Evolutionary conservation across 139 green algal genomes (phyloP).

Genomic region (Coccomyxa sp.): DNA sequence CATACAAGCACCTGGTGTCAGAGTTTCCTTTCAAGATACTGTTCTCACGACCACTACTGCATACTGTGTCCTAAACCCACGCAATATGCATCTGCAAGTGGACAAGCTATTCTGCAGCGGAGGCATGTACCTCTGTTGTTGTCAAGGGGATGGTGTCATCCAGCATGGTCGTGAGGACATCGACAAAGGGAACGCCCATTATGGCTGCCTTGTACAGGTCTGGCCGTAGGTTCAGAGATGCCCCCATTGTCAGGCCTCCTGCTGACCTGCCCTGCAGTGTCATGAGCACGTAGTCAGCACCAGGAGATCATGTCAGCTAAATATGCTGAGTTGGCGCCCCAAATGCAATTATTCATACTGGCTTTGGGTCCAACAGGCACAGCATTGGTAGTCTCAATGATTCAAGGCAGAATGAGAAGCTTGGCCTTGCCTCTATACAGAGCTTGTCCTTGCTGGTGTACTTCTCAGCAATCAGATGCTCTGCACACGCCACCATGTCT

Average conservation of each 20-base stretch:
- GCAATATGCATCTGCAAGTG: no score
- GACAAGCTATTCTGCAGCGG: not conserved
- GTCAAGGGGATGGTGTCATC: conserved; percentile 57
- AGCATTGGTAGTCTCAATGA: not conserved
- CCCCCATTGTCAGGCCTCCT: conserved; percentile 70
- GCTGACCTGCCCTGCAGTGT: conserved; percentile 61
- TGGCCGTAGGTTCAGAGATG: conserved; percentile 66
- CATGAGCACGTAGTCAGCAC: no score
- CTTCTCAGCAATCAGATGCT: conserved; percentile 53
- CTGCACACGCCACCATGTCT: conserved; percentile 73
- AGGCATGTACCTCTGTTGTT: conserved; percentile 22
- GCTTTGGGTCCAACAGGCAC: not conserved
- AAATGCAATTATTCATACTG: not conserved
- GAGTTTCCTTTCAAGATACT: no score
- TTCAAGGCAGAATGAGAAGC: not conserved
- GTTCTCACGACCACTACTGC: no score
- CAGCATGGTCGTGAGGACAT: conserved; percentile 79
- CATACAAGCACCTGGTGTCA: not conserved
- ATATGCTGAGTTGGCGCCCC: no score
- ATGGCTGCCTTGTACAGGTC: conserved; percentile 54
- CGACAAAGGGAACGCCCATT: conserved; percentile 88
- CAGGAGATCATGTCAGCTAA: no score
- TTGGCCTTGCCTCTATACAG: conserved; percentile 31
- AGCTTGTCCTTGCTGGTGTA: conserved; percentile 45
- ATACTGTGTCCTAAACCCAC: no score